Evolutionary conservation across 1,139 yeast genomes (phyloP).

Genomic region (Yamadazyma mexicana): DNA sequence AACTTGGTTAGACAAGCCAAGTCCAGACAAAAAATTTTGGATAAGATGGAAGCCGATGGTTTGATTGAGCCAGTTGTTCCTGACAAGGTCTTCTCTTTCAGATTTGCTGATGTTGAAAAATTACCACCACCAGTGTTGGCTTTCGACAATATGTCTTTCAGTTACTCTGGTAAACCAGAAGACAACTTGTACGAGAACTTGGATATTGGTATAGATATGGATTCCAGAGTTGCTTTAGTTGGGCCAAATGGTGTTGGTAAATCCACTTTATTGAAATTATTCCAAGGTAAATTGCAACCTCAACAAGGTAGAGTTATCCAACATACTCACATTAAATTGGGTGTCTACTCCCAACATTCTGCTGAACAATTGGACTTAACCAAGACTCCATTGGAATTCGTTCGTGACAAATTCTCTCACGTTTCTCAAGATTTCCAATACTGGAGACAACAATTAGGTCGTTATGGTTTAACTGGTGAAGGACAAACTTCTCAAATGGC

Average conservation of each 20-base stretch:
- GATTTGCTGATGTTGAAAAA: constrained; percentile 94
- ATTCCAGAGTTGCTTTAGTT: constrained; percentile 94
- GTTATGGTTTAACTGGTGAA: constrained; percentile 98
- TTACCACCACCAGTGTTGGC: constrained; percentile 98
- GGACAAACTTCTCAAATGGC: constrained; percentile 99
- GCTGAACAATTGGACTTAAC: constrained; percentile 97
- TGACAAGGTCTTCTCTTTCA: constrained; percentile 90
- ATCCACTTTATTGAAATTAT: constrained; percentile 90
- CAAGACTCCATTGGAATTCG: constrained; percentile 93
- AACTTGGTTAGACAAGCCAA: constrained; percentile 98
- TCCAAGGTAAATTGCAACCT: constrained; percentile 91
- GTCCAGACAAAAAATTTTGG: constrained; percentile 98
- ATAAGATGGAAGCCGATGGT: constrained; percentile 99
- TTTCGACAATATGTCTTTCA: constrained; percentile 90
- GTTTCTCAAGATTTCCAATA: constrained; percentile 97
- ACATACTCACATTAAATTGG: constrained; percentile 96
- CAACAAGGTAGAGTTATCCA: constrained; percentile 94
- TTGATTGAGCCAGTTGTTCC: constrained; percentile 89
- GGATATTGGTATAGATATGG: constrained; percentile 99
- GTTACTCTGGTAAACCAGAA: constrained; percentile 85
- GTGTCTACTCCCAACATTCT: constrained; percentile 98
- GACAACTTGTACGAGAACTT: constrained; percentile 86
- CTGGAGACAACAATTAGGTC: constrained; percentile 98
- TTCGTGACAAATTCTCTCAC: constrained; percentile 85
- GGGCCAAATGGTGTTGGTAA: constrained; percentile 99